Evolutionary conservation across 805 yeast genomes (phyloP), one percentile per base, ranked within the genome.

Genomic region (Ogataea chonburiensis): DNA sequence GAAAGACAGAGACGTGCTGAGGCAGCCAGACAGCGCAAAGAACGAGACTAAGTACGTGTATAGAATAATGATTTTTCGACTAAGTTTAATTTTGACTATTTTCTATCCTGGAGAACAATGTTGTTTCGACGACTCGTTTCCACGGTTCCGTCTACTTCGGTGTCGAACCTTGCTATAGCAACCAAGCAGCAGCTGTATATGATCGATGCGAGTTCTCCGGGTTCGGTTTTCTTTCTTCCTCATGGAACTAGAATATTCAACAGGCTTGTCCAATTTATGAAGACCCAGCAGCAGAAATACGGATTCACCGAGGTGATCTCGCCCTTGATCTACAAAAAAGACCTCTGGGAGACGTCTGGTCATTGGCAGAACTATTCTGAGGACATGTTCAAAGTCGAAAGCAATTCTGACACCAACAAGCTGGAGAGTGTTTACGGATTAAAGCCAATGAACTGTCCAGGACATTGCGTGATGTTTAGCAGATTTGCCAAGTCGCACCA

Each of bases 301-400:
- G 96, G 95, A 0, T 93, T 88, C 54, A 79, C 85, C 40, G 98
- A 93, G 62, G 97, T 93, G 5, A 76, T 91, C 17, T 86, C 96
- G 1, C 98, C 98, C 2, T 70, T 91, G 47, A 82, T 93, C 10
- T 93, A 82, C 64, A 84, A 82, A 50, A 80, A 79, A 40, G 73
- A 77, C 23, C 66, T 93, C 12, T 93, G 97, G 96, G 83, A 88
- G 60, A 77, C 72, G 33, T 83, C 95, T 8, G 98, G 98, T 0
- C 98, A 93, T 63, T 91, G 97, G 97, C 85, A 81, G 9, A 89
- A 91, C 55, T 91, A 93, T 58, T 76, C 86, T 49, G 91, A 86
- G 24, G 98, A 91, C 60, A 91, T 91, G 98, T 91, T 89, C 57
- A 73, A 77, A 51, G 96, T 89, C 2, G 81, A 75, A 39, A 84